These are phyloP conservation scores for Helianthus tuberosus DNA, from an alignment of 129 eudicot species.

Conservation along the genomic window DNA sequence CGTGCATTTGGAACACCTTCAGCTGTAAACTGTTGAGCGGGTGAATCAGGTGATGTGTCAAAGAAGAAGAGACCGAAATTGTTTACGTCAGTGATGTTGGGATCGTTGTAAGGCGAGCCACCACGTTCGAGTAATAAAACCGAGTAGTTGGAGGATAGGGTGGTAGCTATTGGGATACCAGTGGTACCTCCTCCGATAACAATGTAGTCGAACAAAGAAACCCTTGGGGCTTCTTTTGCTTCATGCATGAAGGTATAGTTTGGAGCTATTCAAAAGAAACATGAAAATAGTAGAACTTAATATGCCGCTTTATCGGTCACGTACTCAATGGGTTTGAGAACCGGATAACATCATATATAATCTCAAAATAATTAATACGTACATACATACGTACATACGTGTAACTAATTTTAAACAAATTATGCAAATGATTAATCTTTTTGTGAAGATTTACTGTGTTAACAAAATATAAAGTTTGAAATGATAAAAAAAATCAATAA, in stretches of 20 bases:
- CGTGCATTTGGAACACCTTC: background rate
- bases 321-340: no score
- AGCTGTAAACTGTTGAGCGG: background rate
- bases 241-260: slow-evolving; percentile 3
- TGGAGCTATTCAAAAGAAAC: background rate
- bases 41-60: background rate
- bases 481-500: no score
- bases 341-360: no score
- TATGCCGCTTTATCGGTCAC: background rate
- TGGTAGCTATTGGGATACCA: background rate
- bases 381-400: no score
- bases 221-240: background rate
- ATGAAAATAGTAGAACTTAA: background rate
- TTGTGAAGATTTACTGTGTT: no score
- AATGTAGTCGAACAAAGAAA: background rate
- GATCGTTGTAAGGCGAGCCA: background rate
- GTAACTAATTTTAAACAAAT: no score
- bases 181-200: slow-evolving; percentile 1
- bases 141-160: slow-evolving; percentile 1
- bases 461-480: no score
- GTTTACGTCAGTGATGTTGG: background rate
- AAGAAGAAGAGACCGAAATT: slow-evolving; percentile 2
- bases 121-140: slow-evolving; percentile 1
- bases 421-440: no score
- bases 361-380: no score